Base-by-base conservation (phyloP, 2,329 filamentous ascomycete genomes). In the Epicoccum sorghinum region DNA sequence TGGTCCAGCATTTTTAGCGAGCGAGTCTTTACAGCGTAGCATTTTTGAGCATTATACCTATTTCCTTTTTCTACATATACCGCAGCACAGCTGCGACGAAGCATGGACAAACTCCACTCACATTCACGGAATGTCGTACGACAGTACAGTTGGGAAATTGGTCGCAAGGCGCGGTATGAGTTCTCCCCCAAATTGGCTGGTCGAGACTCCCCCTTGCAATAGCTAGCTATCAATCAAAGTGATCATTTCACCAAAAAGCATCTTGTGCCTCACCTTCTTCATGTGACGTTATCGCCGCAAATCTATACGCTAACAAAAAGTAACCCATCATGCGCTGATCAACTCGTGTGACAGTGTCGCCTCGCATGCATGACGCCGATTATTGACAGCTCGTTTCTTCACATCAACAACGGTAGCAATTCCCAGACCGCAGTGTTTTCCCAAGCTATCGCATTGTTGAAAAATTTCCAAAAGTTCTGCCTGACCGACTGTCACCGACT, bases 1-100 rank as follows among this genome's bases (percentile, higher is more conserved):
- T 52, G 38, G 67, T 64, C 57, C 55, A 72, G 68, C 69, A 71
- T 68, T 70, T 30, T 71, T 59, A 74, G 71, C 70, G 68, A 73
- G 70, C 71, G 66, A 68, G 64, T 71, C 62, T 47, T 63, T 68
- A 65, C 55, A 69, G 66, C 67, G 61, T 66, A 58, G 65, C 65
- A 57, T 60, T 44, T 47, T 52, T 55, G 54, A 69, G 66, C 69
- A 72, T 67, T 62, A 71, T 67, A 67, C 62, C 62, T 61, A 53
- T 55, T 52, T 46, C 54, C 62, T 61, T 56, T 61, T 59, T 55
- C 66, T 27, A 32, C 14, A 52, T 41, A 61, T 49, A 59, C 58
- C 51, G 58, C 61, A 46, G 47, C 39, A 52, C 47, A 54, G 46
- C 57, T 41, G 47, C 43, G 49, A 57, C 39, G 38, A 46, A 54